A percentile compares a stretch with the other conserved stretches of the same genome.
These are phyloP conservation scores for Cytidiella melzeri DNA, from an alignment of 768 basidiomycete genomes.

Conservation along the genomic window DNA sequence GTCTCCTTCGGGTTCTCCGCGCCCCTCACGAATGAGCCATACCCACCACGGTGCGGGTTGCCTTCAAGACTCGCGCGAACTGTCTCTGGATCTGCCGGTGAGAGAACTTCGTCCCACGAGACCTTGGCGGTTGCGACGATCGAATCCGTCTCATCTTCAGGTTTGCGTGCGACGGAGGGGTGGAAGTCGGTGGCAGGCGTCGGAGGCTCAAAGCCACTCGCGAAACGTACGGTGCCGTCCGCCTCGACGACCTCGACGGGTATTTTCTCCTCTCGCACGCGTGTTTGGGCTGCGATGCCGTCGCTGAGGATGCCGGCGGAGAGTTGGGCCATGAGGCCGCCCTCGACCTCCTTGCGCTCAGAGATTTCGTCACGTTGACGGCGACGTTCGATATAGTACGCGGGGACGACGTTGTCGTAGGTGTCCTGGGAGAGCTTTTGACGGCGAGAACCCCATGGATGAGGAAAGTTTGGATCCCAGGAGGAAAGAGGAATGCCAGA, in stretches of 20 bases:
- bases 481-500: neutral
- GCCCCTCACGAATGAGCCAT: too few relatives aligned
- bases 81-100: too few relatives aligned
- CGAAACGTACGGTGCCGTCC: conserved; percentile 35
- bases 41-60: too few relatives aligned
- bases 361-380: conserved; percentile 20
- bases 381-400: conserved; percentile 25
- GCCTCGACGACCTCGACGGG: conserved; percentile 34
- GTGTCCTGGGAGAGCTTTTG: conserved; percentile 24
- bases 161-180: conserved; percentile 16
- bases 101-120: conserved; percentile 22
- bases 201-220: conserved; percentile 39
- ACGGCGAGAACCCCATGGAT: conserved; percentile 10
- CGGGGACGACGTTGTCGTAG: conserved; percentile 22
- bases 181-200: conserved; percentile 34
- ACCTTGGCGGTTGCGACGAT: conserved; percentile 19
- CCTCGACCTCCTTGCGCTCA: conserved; percentile 24
- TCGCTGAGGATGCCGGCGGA: conserved; percentile 25
- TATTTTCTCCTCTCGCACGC: conserved; percentile 29
- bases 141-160: conserved; percentile 16
- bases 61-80: too few relatives aligned
- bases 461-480: neutral
- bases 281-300: conserved; percentile 22
- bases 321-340: conserved; percentile 24
- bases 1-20: too few relatives aligned